These are phyloP conservation scores for Pichia norvegensis DNA, from an alignment of 1,139 yeast genomes.

Conservation along the genomic window DNA sequence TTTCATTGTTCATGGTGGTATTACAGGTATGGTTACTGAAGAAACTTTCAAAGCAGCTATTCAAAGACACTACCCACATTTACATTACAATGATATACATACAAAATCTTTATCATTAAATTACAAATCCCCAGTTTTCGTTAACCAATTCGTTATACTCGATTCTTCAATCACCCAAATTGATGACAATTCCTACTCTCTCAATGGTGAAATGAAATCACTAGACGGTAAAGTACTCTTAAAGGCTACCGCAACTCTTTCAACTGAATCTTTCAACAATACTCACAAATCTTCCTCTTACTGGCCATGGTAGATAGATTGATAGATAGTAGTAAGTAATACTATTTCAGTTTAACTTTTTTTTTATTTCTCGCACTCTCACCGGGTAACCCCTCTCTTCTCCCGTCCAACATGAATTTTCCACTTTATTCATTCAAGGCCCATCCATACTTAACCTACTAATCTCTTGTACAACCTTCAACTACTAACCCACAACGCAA, in stretches of 20 bases:
- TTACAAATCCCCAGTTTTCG: slow-evolving; percentile 69
- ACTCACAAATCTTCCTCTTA: too few relatives aligned
- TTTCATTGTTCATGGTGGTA: slow-evolving; percentile 82
- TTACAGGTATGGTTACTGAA: slow-evolving; percentile 72
- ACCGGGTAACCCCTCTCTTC: neutral
- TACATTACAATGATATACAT: slow-evolving; percentile 19
- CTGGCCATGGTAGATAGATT: neutral
- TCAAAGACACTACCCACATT: slow-evolving; percentile 19
- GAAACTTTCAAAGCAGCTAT: slow-evolving; percentile 37
- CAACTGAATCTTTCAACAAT: neutral
- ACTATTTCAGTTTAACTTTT: too few relatives aligned
- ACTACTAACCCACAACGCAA: slow-evolving; percentile 18
- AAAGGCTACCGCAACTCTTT: neutral
- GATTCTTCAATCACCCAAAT: slow-evolving; percentile 33
- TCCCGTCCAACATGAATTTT: neutral
- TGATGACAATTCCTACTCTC: slow-evolving; percentile 23
- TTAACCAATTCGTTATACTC: slow-evolving; percentile 69
- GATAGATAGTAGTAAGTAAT: too few relatives aligned
- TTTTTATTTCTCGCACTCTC: neutral
- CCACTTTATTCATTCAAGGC: neutral
- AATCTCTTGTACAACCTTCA: neutral
- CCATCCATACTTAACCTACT: neutral
- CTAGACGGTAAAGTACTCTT: slow-evolving; percentile 24
- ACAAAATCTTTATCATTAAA: slow-evolving; percentile 44
- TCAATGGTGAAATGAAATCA: slow-evolving; percentile 30